Evolutionary conservation across 2,329 filamentous ascomycete genomes (phyloP), one percentile per base, ranked within the genome.

Genomic region (Aspergillus pseudoterreus): DNA sequence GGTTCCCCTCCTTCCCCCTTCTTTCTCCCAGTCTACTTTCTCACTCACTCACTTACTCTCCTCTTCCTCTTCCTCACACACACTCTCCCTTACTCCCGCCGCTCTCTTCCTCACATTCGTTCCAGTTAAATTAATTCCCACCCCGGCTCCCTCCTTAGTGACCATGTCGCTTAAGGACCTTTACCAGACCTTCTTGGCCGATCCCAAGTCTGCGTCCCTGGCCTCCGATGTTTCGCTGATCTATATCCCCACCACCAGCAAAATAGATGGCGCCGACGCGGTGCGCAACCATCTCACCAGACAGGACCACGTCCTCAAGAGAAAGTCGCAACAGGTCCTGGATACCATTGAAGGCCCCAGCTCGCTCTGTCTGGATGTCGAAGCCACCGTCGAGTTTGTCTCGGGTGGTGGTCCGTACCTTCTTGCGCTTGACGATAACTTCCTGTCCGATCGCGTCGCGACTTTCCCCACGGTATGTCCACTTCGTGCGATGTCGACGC

Each of bases 391-490:
- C 44, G 87, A 95, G 67, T 96, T 99, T 70, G 69, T 85, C 51
- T 84, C 80, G 56, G 85, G 87, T 57, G 94, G 92, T 59, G 92
- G 91, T 57, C 82, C 86, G 57, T 97, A 94, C 75, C 81, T 97
- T 50, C 92, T 92, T 4, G 85, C 85, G 44, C 78, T 99, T 45
- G 92, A 97, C 65, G 91, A 96, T 77, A 96, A 96, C 76, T 96
- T 97, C 71, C 75, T 99, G 52, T 78, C 88, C 51, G 91, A 96
- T 72, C 86, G 86, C 64, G 82, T 82, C 50, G 91, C 91, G 55
- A 84, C 83, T 47, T 80, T 97, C 59, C 83, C 89, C 45, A 84
- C 95, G 75, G 92, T 96, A 79, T 68, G 87, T 81, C 47, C 36
- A 39, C 24, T 19, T 15, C 27, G 48, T 15, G 15, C 32, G 27